These are phyloP conservation scores for Urochloa ruziziensis DNA, from an alignment of 176 grass and related monocot genomes.

Conservation along the genomic window DNA sequence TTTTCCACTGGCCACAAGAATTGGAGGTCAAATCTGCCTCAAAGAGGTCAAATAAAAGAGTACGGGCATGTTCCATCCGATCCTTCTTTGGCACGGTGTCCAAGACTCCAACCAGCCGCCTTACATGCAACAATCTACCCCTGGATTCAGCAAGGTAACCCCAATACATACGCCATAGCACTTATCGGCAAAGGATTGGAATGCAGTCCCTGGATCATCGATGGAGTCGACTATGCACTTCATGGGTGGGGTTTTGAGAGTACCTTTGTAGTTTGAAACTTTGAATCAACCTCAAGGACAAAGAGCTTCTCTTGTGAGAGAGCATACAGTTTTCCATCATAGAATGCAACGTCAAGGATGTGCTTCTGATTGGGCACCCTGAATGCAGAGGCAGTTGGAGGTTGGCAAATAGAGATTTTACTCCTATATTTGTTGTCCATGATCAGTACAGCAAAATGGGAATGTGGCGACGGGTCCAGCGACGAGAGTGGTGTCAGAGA, in stretches of 20 bases:
- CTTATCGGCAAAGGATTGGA: not conserved
- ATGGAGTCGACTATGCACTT: not conserved
- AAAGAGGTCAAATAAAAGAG: not conserved
- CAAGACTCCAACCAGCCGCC: no score
- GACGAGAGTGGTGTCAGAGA: not conserved
- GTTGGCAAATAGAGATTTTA: not conserved
- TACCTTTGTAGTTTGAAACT: not conserved
- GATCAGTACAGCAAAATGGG: not conserved
- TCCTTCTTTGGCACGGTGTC: not conserved
- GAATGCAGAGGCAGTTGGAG: not conserved
- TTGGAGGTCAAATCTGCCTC: not conserved
- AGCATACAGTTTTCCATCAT: not conserved
- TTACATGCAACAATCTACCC: not conserved
- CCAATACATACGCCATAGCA: not conserved
- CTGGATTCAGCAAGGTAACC: not conserved
- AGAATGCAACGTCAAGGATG: not conserved
- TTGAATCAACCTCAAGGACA: not conserved
- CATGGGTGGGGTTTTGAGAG: not conserved
- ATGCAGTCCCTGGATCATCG: not conserved
- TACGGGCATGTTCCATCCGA: not conserved
- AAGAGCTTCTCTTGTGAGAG: not conserved
- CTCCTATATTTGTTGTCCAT: rapidly evolving
- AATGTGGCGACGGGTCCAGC: not conserved
- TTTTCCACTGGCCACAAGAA: not conserved
- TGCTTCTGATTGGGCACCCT: not conserved